A percentile compares a stretch with the other conserved stretches of the same genome.
These are phyloP conservation scores for Paraleonurus japonicus DNA, from an alignment of 257 asterid species.

Conservation along the genomic window DNA sequence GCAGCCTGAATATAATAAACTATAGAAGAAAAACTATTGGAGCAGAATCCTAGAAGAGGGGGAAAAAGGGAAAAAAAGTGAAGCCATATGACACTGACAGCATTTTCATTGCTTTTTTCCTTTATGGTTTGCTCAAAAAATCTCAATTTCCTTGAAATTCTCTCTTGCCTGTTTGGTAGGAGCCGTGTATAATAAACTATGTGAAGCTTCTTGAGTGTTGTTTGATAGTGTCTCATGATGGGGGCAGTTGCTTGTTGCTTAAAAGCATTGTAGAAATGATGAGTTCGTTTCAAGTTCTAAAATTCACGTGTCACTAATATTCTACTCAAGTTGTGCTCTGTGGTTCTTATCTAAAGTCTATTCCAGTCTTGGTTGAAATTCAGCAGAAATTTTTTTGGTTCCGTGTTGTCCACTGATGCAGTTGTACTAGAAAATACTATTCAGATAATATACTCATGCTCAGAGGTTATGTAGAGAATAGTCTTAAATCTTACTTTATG, in stretches of 20 bases:
- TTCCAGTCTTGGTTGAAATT: conserved; percentile 11
- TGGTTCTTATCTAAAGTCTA: not conserved
- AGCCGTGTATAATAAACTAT: not conserved
- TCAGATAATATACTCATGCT: not conserved
- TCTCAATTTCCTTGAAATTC: not conserved
- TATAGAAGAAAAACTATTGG: not conserved
- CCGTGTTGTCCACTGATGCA: not conserved
- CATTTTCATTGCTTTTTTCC: not conserved
- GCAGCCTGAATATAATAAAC: no score
- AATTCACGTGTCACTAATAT: not conserved
- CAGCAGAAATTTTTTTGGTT: not conserved
- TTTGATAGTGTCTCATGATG: not conserved
- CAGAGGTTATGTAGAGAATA: not conserved
- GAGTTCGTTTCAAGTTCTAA: conserved; percentile 1
- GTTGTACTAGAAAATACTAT: not conserved
- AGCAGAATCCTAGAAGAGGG: not conserved
- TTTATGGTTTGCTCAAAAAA: not conserved
- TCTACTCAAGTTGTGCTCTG: not conserved
- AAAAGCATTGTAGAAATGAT: not conserved
- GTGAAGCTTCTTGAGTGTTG: not conserved
- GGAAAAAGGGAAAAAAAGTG: not conserved
- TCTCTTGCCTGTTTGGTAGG: not conserved
- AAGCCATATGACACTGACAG: not conserved
- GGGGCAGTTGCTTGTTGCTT: not conserved
- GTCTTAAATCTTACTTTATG: conserved; percentile 11